Conservation (phyloP, 352 stramenopile species). For the Phytophthora ohioensis region DNA sequence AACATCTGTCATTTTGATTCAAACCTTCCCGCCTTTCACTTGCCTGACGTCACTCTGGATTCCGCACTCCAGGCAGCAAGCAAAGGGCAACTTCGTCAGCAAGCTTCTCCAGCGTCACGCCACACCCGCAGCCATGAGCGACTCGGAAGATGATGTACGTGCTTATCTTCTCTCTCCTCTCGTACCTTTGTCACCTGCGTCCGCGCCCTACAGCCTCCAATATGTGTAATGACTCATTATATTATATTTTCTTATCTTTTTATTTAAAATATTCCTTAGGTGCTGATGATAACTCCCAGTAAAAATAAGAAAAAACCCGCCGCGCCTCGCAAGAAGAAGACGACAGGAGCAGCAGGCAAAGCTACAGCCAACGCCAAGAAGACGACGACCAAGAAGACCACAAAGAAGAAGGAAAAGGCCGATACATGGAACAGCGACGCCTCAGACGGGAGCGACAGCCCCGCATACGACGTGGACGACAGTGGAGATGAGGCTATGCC, state of each 20-base stretch:
- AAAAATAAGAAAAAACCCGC: conserved; percentile 31
- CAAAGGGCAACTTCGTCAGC: neutral
- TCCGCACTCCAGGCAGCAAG: conserved; percentile 25
- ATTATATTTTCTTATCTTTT: conserved; percentile 9
- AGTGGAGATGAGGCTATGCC: conserved; percentile 40
- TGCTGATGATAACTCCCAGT: conserved; percentile 36
- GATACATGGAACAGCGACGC: conserved; percentile 54
- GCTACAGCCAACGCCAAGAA: conserved; percentile 38
- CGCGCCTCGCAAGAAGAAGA: conserved; percentile 43
- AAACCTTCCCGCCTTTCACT: conserved; percentile 18
- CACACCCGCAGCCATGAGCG: conserved; percentile 43
- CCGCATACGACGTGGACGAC: conserved; percentile 43
- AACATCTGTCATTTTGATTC: conserved; percentile 17
- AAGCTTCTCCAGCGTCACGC: neutral
- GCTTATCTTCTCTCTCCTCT: conserved; percentile 5
- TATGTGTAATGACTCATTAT: conserved; percentile 16
- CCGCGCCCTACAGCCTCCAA: neutral
- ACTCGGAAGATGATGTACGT: conserved; percentile 64
- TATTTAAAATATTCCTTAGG: conserved; percentile 14
- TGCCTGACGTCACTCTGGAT: conserved; percentile 27
- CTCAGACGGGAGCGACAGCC: conserved; percentile 27
- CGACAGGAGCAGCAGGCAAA: conserved; percentile 37
- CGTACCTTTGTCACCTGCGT: neutral
- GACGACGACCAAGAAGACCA: conserved; percentile 41
- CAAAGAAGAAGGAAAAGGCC: conserved; percentile 65